Evolutionary conservation across 2,329 filamentous ascomycete genomes (phyloP).

Genomic region (Fusarium irregulare): DNA sequence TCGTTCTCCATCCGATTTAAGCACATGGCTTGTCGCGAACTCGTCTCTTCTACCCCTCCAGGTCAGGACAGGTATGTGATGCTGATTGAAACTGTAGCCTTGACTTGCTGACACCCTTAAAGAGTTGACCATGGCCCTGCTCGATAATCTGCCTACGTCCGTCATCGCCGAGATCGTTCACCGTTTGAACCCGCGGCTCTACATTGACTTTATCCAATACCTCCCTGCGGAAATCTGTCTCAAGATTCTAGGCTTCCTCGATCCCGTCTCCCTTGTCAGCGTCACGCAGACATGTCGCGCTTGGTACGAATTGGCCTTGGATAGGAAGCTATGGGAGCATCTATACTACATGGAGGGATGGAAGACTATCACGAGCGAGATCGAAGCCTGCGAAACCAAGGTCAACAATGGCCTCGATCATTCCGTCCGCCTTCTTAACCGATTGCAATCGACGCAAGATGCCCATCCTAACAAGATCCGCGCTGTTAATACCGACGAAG

Average conservation of each 20-base stretch:
- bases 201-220: constrained; percentile 89
- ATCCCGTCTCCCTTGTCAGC: constrained; percentile 80
- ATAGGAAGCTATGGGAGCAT: constrained; percentile 86
- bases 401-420: constrained; percentile 59
- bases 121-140: constrained; percentile 85
- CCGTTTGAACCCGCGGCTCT: constrained; percentile 82
- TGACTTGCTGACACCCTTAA: constrained; percentile 24
- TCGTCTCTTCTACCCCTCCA: constrained; percentile 61
- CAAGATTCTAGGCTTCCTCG: constrained; percentile 87
- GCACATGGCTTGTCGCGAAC: constrained; percentile 63
- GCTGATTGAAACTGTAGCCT: background rate
- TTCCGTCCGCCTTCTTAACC: constrained; percentile 56
- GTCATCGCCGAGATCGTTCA: constrained; percentile 84
- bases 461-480: constrained; percentile 65
- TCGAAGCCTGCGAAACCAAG: constrained; percentile 73
- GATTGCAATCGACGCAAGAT: constrained; percentile 59
- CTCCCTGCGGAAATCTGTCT: constrained; percentile 92
- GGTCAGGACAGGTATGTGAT: constrained; percentile 61
- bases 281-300: constrained; percentile 82
- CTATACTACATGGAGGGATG: constrained; percentile 89
- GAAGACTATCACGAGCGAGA: constrained; percentile 74
- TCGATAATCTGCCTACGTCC: constrained; percentile 82
- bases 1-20: constrained; percentile 58
- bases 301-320: constrained; percentile 85
- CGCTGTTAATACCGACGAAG: constrained; percentile 61